phyloP scores from a whole-genome alignment of 345 rosid species.

The Salix brachista region DNA sequence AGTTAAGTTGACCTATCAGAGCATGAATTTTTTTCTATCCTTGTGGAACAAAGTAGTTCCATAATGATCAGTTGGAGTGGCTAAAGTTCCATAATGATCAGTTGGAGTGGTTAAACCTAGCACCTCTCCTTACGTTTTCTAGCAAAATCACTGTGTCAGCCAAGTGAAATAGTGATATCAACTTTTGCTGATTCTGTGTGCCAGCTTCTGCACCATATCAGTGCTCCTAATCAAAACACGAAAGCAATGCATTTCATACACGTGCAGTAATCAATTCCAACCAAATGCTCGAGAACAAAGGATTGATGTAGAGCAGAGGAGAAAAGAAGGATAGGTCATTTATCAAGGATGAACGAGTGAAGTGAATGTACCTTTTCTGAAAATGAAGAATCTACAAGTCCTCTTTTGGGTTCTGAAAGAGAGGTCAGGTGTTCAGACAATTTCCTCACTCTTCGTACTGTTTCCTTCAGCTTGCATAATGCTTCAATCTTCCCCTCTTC shows the following conservation, averaged over 20 bases:
- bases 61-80: no score
- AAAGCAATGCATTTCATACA: not conserved
- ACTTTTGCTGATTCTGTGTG: not conserved
- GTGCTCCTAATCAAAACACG: not conserved
- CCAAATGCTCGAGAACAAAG: no score
- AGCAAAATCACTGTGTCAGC: no score
- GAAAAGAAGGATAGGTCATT: not conserved
- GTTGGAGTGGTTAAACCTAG: not conserved
- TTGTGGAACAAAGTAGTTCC: no score
- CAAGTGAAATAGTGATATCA: not conserved
- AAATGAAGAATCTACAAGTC: constrained; percentile 1
- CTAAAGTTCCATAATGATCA: not conserved
- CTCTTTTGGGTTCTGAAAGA: constrained; percentile 23
- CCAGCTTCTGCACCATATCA: not conserved
- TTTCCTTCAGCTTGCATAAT: constrained; percentile 35
- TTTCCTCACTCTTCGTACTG: constrained; percentile 38
- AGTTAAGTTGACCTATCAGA: no score
- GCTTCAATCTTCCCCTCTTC: constrained; percentile 45
- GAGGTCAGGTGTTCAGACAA: constrained; percentile 26
- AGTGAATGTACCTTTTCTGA: constrained; percentile 2
- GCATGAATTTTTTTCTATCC: no score
- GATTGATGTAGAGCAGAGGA: not conserved
- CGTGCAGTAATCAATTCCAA: no score
- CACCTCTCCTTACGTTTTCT: not conserved
- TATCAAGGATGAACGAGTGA: not conserved